Evolutionary conservation across 352 stramenopile genomes (phyloP).

Genomic region (Globisporangium viniferum): DNA sequence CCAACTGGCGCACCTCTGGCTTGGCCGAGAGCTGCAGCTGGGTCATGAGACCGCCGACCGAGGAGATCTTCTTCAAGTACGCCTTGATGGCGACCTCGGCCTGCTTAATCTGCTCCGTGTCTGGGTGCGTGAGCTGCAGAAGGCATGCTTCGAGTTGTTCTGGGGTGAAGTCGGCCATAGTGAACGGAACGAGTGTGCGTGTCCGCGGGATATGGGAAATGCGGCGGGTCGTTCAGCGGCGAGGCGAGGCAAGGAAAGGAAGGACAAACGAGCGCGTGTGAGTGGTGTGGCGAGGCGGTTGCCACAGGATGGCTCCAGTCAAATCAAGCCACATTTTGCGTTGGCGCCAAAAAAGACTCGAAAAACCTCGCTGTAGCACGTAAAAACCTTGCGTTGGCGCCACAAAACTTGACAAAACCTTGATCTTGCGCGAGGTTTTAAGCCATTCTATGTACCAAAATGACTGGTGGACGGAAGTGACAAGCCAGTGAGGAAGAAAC

Average conservation of each 20-base stretch:
- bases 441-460: slow-evolving; percentile 4
- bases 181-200: slow-evolving; percentile 14
- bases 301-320: slow-evolving; percentile 9
- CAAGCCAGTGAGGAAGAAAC: neutral
- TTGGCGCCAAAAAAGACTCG: slow-evolving; percentile 8
- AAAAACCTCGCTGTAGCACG: neutral
- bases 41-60: slow-evolving; percentile 86
- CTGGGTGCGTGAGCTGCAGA: slow-evolving; percentile 90
- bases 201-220: slow-evolving; percentile 22
- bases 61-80: slow-evolving; percentile 89
- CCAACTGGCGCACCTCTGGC: slow-evolving; percentile 88
- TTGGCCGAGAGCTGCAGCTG: slow-evolving; percentile 82
- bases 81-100: slow-evolving; percentile 91
- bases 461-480: slow-evolving; percentile 12
- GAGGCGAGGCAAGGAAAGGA: neutral
- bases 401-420: neutral
- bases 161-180: slow-evolving; percentile 76
- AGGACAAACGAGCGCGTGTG: neutral
- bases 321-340: neutral
- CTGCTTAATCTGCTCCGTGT: slow-evolving; percentile 95
- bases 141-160: slow-evolving; percentile 86
- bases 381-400: neutral
- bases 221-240: neutral
- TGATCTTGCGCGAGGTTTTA: slow-evolving; percentile 6
- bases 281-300: neutral